phyloP scores from a whole-genome alignment of 495 filamentous ascomycete species.

The Opeltia flavorubescens region DNA sequence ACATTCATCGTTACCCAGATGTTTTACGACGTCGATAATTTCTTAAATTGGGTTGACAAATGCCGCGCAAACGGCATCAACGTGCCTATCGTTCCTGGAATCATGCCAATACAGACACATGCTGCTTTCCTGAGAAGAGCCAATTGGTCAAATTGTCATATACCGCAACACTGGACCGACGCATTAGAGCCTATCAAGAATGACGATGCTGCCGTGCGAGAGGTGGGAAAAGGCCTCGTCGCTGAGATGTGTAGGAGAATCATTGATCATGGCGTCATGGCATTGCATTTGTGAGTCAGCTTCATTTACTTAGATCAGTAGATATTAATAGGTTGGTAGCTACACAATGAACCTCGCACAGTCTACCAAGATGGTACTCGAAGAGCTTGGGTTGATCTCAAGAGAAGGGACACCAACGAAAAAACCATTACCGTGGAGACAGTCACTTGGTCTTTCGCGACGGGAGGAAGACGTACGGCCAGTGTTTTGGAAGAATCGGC shows the following conservation, averaged over 20 bases:
- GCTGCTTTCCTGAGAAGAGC: constrained; percentile 79
- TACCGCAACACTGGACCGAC: constrained; percentile 69
- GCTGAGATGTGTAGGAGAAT: constrained; percentile 83
- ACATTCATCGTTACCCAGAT: constrained; percentile 96
- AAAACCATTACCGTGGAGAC: constrained; percentile 84
- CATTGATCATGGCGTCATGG: constrained; percentile 63
- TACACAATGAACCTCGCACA: constrained; percentile 99
- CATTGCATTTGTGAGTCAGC: constrained; percentile 68
- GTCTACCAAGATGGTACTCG: constrained; percentile 83
- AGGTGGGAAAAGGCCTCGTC: constrained; percentile 80
- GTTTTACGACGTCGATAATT: constrained; percentile 97
- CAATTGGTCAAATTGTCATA: constrained; percentile 70
- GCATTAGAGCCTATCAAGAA: constrained; percentile 88
- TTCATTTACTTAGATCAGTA: neutral
- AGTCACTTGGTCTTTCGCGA: constrained; percentile 76
- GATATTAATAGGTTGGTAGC: constrained; percentile 19
- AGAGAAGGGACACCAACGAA: constrained; percentile 57
- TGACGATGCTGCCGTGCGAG: constrained; percentile 82
- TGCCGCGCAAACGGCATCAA: constrained; percentile 72
- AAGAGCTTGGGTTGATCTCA: constrained; percentile 69
- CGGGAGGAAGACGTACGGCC: constrained; percentile 92
- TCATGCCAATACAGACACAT: constrained; percentile 98
- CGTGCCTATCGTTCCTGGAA: constrained; percentile 87
- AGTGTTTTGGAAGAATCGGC: constrained; percentile 97
- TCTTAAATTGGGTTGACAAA: constrained; percentile 77